A percentile compares a stretch with the other conserved stretches of the same genome.
Conservation (phyloP, 208 protist genomes). For the Perkinsela sp. region DNA sequence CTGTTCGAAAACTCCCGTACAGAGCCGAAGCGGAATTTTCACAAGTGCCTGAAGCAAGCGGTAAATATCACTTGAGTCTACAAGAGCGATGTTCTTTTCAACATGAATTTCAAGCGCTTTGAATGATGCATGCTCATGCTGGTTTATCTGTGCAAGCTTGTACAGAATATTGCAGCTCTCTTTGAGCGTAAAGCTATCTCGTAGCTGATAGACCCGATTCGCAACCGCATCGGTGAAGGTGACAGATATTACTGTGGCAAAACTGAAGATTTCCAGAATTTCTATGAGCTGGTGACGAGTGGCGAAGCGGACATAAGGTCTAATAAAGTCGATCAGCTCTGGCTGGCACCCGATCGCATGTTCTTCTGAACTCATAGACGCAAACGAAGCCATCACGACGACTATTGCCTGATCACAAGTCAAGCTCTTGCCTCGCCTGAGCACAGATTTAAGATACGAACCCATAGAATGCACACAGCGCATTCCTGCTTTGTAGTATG, state of each 20-base stretch:
- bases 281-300: neutral
- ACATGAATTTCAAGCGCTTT: neutral
- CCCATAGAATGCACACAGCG: neutral
- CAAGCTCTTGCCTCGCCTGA: neutral
- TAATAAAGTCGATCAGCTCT: neutral
- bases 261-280: neutral
- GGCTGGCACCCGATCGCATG: neutral
- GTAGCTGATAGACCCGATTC: neutral
- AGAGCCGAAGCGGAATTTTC: neutral
- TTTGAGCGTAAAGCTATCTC: neutral
- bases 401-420: neutral
- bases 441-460: neutral
- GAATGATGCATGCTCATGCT: neutral
- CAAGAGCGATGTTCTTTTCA: neutral
- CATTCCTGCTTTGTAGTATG: neutral
- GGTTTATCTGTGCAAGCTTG: neutral
- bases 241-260: neutral
- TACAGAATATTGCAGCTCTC: neutral
- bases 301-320: neutral
- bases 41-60: neutral
- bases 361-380: neutral
- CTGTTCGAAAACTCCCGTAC: neutral
- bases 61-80: neutral
- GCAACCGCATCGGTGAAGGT: neutral
- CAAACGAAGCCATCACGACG: neutral